Evolutionary conservation across 345 rosid species (phyloP).

Genomic region (Stellera chamaejasme): DNA sequence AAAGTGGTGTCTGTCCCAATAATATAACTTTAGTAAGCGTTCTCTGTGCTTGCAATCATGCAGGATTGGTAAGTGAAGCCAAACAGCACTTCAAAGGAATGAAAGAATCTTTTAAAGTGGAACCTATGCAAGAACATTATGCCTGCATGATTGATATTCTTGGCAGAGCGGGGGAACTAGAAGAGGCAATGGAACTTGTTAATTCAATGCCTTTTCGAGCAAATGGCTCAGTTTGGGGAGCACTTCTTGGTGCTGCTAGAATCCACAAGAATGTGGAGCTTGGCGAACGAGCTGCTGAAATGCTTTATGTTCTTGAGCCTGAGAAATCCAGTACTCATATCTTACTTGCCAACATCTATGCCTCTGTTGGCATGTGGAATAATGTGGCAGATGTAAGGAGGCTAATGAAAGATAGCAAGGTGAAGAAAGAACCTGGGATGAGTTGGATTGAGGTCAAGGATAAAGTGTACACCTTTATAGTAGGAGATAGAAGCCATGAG

Average conservation of each 20-base stretch:
- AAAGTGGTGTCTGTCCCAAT: constrained; percentile 38
- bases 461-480: constrained; percentile 40
- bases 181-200: constrained; percentile 44
- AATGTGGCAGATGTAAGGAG: constrained; percentile 39
- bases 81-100: constrained; percentile 33
- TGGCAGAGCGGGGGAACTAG: constrained; percentile 46
- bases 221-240: constrained; percentile 49
- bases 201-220: constrained; percentile 44
- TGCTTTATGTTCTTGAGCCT: constrained; percentile 46
- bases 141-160: constrained; percentile 66
- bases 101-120: constrained; percentile 31
- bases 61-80: constrained; percentile 54
- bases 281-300: constrained; percentile 44
- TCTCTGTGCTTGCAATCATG: constrained; percentile 60
- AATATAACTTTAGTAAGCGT: constrained; percentile 50
- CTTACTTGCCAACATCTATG: constrained; percentile 51
- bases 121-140: constrained; percentile 47
- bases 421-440: constrained; percentile 56
- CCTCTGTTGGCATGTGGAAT: constrained; percentile 54
- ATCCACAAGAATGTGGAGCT: constrained; percentile 50
- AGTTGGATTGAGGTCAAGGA: constrained; percentile 65
- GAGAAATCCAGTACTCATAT: constrained; percentile 44
- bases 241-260: constrained; percentile 59
- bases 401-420: constrained; percentile 41
- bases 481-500: constrained; percentile 48